Base-by-base conservation (phyloP, 306 rosid genomes). In the Coriaria nepalensis region DNA sequence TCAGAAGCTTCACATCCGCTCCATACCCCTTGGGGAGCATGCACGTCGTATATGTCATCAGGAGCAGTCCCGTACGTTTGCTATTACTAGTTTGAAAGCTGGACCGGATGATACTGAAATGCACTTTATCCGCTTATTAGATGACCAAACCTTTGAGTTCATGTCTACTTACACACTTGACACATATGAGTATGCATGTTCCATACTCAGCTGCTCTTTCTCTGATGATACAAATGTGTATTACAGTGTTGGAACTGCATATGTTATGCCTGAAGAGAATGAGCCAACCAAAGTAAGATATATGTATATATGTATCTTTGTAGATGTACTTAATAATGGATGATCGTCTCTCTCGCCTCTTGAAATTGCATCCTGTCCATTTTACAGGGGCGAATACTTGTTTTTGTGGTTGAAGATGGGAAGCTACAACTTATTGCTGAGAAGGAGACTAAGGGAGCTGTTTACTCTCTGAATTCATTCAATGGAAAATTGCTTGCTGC, bases 361-460 rank as follows among this genome's bases (percentile, higher is more conserved):
- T 62, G 39, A 55, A 47, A 42, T 47, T 36, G 35, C 34, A 36
- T 13, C 0, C 49, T 57, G 52, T 61, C 50, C 12, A 44, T 13
- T 69, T 43, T 47, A 20, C 29, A 90, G 98, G 98, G 98, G 51
- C 87, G 98, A 65, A 90, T 90, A 63, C 75, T 90, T 34, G 93
- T 90, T 52, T 92, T 92, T 66, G 36, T 68, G 29, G 98, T 92
- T 40, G 98, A 92, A 73, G 98, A 92, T 50, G 96, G 98, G 64
- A 92, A 85, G 74, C 80, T 92, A 68, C 96, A 79, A 60, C 86
- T 92, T 50, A 72, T 92, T 49, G 94, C 94, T 0, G 98, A 92
- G 80, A 92, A 92, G 68, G 98, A 92, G 73, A 92, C 98, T 6
- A 92, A 92, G 69, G 98, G 98, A 42, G 72, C 98, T 57, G 98